These are phyloP conservation scores for Daldinia bambusicola DNA, from an alignment of 495 filamentous ascomycete species.

Conservation along the genomic window DNA sequence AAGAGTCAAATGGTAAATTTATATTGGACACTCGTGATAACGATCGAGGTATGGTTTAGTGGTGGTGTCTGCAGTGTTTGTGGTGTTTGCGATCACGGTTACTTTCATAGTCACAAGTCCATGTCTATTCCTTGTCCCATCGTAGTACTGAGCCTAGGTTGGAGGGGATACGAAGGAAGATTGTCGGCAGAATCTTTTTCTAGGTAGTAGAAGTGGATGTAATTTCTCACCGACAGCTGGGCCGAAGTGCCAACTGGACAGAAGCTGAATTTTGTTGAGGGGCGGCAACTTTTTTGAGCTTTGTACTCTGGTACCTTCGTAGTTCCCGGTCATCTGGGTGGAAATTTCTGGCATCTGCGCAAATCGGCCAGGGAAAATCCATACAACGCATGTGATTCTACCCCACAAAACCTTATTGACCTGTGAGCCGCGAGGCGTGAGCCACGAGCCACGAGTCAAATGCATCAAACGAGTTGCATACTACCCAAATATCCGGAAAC, in stretches of 20 bases:
- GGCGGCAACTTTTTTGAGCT: slow-evolving; percentile 16
- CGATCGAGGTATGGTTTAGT: slow-evolving; percentile 14
- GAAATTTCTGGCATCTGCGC: background rate
- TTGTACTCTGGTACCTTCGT: background rate
- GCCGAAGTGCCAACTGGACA: background rate
- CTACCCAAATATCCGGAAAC: background rate
- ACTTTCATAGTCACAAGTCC: slow-evolving; percentile 41
- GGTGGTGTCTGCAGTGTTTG: too few species aligned
- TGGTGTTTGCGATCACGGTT: slow-evolving; percentile 19
- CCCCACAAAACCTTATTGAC: slow-evolving; percentile 37
- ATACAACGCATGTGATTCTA: slow-evolving; percentile 36
- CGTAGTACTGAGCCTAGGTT: slow-evolving; percentile 6
- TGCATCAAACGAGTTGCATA: slow-evolving; percentile 1
- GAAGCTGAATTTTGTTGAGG: slow-evolving; percentile 40
- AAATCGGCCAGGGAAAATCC: slow-evolving; percentile 14
- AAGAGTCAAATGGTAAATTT: slow-evolving; percentile 12
- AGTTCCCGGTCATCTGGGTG: slow-evolving; percentile 8
- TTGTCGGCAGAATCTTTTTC: slow-evolving; percentile 5
- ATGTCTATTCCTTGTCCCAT: slow-evolving; percentile 22
- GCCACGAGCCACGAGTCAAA: background rate
- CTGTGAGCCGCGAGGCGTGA: slow-evolving; percentile 3
- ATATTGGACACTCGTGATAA: slow-evolving; percentile 18
- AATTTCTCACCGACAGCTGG: slow-evolving; percentile 42
- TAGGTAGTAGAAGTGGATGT: slow-evolving; percentile 1
- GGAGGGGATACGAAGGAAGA: slow-evolving; percentile 7